Percentiles rank a stretch among this genome's conserved stretches.
These are phyloP conservation scores for Penicillium sp. DNA, from an alignment of 2,329 filamentous ascomycete genomes.

Conservation along the genomic window DNA sequence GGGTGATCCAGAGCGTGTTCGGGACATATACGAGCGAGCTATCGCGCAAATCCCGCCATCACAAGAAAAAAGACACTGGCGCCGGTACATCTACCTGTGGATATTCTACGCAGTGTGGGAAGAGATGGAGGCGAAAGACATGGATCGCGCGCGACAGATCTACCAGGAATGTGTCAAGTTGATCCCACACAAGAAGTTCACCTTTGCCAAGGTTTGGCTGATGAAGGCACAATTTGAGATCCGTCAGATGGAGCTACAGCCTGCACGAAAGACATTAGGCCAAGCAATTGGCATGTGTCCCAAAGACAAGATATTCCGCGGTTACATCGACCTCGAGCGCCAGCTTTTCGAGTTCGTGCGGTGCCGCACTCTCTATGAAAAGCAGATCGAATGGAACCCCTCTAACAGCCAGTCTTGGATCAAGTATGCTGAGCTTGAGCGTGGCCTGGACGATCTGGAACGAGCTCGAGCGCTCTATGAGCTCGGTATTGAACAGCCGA, in stretches of 20 bases:
- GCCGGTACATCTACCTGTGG: constrained; percentile 96
- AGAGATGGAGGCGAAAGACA: constrained; percentile 78
- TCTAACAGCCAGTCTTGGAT: constrained; percentile 94
- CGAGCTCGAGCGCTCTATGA: constrained; percentile 89
- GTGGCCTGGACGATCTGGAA: constrained; percentile 84
- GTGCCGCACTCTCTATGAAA: constrained; percentile 88
- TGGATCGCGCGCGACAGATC: constrained; percentile 77
- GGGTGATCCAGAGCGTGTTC: constrained; percentile 75
- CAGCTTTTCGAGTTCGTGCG: constrained; percentile 92
- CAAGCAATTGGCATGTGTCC: constrained; percentile 90
- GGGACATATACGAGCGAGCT: constrained; percentile 91
- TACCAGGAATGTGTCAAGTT: constrained; percentile 84
- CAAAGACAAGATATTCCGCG: constrained; percentile 91
- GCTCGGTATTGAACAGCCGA: constrained; percentile 75
- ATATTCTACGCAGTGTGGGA: constrained; percentile 96
- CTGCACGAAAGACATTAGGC: constrained; percentile 84
- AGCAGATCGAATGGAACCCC: constrained; percentile 88
- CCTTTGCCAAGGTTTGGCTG: constrained; percentile 95
- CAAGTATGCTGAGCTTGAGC: constrained; percentile 89
- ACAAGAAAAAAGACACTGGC: constrained; percentile 95
- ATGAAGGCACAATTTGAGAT: constrained; percentile 92
- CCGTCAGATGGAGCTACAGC: constrained; percentile 74
- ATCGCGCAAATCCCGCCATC: constrained; percentile 94
- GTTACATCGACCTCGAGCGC: constrained; percentile 88
- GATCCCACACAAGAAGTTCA: constrained; percentile 94